Conservation (phyloP, 345 rosid species). For the Eucalyptus camaldulensis region DNA sequence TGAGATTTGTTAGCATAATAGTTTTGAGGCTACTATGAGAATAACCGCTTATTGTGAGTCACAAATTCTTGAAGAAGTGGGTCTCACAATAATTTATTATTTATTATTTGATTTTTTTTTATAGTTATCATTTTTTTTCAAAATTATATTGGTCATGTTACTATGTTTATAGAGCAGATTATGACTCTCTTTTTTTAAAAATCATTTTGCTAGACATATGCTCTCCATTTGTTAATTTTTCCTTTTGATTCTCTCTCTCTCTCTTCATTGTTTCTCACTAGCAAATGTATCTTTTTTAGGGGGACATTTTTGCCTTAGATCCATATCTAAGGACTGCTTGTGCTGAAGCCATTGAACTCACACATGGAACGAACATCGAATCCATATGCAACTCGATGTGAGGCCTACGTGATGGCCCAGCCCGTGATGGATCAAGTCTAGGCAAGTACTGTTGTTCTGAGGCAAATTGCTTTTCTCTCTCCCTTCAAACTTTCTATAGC, state of each 20-base stretch:
- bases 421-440: not conserved
- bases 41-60: too few relatives aligned
- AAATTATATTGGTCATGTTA: too few relatives aligned
- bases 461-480: not conserved
- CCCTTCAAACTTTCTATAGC: not conserved
- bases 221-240: not conserved
- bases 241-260: not conserved
- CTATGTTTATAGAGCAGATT: not conserved
- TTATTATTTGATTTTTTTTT: too few relatives aligned
- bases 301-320: not conserved
- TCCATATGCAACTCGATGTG: not conserved
- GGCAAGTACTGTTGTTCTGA: not conserved
- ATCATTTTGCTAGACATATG: not conserved
- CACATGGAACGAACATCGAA: not conserved
- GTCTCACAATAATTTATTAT: too few relatives aligned
- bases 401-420: not conserved
- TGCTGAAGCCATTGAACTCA: not conserved
- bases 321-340: not conserved
- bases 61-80: rapidly evolving
- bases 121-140: too few relatives aligned
- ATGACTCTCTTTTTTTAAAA: not conserved
- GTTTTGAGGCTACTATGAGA: too few relatives aligned
- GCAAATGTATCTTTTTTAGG: not conserved
- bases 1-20: too few relatives aligned
- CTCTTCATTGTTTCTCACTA: not conserved